Conservation (phyloP, 208 protist species). For the Trypanosoma lewisi region DNA sequence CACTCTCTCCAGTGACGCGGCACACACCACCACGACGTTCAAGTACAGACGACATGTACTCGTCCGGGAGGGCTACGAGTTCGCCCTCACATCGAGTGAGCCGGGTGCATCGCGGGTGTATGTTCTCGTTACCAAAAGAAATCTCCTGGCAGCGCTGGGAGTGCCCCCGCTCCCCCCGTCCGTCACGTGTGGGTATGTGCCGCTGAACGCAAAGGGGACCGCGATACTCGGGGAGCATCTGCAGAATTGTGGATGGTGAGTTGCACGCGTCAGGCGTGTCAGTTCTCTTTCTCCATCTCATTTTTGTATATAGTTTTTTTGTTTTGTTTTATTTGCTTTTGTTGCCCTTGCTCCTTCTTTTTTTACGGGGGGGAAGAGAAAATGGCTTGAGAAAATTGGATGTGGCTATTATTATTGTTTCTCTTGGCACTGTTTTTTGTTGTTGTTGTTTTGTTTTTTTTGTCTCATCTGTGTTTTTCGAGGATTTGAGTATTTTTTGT, state of each 20-base stretch:
- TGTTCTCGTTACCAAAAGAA: slow-evolving; percentile 37
- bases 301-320: not conserved
- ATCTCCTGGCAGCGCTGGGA: slow-evolving; percentile 20
- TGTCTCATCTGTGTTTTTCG: too few species aligned
- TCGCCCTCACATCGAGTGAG: slow-evolving; percentile 20
- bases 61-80: slow-evolving; percentile 38
- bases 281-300: slow-evolving; percentile 3
- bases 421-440: too few species aligned
- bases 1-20: slow-evolving; percentile 3
- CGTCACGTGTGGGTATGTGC: slow-evolving; percentile 32
- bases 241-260: slow-evolving; percentile 47
- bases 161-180: not conserved
- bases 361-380: not conserved
- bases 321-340: not conserved
- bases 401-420: too few species aligned
- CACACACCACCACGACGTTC: slow-evolving; percentile 42
- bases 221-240: slow-evolving; percentile 29
- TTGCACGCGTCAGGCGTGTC: not conserved
- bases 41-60: slow-evolving; percentile 50
- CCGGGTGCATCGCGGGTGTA: slow-evolving; percentile 29
- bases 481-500: too few species aligned
- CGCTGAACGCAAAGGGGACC: slow-evolving; percentile 31
- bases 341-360: not conserved
- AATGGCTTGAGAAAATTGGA: too few species aligned
- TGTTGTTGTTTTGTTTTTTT: too few species aligned